phyloP scores from a whole-genome alignment of 2,329 filamentous ascomycete genomes.

The Magnaporthiopsis rhizophila region DNA sequence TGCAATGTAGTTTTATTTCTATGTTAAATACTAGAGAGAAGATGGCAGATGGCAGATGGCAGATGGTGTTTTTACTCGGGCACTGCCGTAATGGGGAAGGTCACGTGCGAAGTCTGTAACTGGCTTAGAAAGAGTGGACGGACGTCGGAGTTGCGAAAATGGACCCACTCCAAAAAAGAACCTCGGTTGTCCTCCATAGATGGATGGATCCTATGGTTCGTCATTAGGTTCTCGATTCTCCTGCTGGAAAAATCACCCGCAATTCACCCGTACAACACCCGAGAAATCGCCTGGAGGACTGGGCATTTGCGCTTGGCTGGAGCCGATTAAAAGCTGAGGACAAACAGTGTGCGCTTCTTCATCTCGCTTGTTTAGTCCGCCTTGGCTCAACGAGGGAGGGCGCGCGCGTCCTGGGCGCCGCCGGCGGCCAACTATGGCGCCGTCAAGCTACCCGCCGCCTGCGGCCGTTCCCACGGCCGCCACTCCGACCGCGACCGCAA shows the following conservation, averaged over 20 bases:
- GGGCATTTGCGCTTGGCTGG: not conserved
- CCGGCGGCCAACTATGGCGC: conserved; percentile 3
- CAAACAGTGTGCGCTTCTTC: not conserved
- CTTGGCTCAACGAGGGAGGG: not conserved
- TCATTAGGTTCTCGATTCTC: not conserved
- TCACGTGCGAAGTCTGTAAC: too few species aligned
- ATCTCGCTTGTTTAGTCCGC: not conserved
- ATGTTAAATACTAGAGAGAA: too few species aligned
- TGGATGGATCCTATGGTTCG: not conserved
- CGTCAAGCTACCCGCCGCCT: not conserved
- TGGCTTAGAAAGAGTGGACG: too few species aligned
- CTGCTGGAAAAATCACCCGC: conserved; percentile 4
- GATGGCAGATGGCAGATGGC: too few species aligned
- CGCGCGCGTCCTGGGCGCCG: not conserved
- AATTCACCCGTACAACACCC: conserved; percentile 7
- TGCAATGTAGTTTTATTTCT: too few species aligned
- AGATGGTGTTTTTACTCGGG: too few species aligned
- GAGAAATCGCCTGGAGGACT: conserved; percentile 4
- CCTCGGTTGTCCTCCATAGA: not conserved
- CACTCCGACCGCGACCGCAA: not conserved
- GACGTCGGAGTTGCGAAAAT: not conserved
- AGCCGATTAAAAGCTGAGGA: not conserved
- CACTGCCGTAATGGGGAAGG: too few species aligned
- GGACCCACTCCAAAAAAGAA: not conserved
- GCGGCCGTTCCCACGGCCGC: not conserved